Evolutionary conservation across 2,329 filamentous ascomycete species (phyloP).

Genomic region (Westerdykella sp.): DNA sequence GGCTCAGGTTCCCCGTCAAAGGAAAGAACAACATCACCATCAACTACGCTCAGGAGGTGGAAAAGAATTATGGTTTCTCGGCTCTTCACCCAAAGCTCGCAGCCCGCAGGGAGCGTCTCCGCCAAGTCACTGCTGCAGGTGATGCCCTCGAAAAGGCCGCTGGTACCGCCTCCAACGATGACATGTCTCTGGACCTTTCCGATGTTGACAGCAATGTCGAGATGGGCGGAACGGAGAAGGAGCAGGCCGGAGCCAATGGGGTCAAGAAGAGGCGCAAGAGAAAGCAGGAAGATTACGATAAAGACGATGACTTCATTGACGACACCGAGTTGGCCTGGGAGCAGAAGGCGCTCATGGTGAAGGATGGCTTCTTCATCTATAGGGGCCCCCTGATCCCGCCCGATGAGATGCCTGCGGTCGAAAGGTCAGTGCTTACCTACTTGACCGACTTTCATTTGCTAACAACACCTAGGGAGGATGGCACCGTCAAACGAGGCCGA

Average conservation of each 20-base stretch:
- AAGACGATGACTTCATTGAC: slow-evolving; percentile 67
- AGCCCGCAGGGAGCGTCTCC: slow-evolving; percentile 78
- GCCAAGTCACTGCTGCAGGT: slow-evolving; percentile 81
- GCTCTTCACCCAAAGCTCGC: slow-evolving; percentile 87
- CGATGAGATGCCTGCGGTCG: slow-evolving; percentile 66
- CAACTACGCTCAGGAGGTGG: slow-evolving; percentile 90
- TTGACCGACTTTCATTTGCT: slow-evolving; percentile 14
- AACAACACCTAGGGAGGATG: slow-evolving; percentile 55
- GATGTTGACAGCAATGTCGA: slow-evolving; percentile 78
- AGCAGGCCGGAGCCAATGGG: slow-evolving; percentile 44
- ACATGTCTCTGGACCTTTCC: slow-evolving; percentile 74
- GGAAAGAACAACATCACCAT: slow-evolving; percentile 84
- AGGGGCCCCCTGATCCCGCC: slow-evolving; percentile 85
- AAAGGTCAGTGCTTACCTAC: slow-evolving; percentile 45
- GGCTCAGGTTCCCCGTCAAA: slow-evolving; percentile 73
- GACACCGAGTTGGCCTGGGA: slow-evolving; percentile 95
- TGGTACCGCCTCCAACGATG: slow-evolving; percentile 64
- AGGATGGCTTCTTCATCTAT: slow-evolving; percentile 97
- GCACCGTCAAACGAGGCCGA: slow-evolving; percentile 62
- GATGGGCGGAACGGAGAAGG: slow-evolving; percentile 59
- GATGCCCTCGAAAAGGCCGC: slow-evolving; percentile 74
- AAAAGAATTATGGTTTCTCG: slow-evolving; percentile 90
- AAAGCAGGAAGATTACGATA: slow-evolving; percentile 62
- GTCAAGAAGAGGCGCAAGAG: slow-evolving; percentile 75
- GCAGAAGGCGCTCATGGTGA: slow-evolving; percentile 85